These are phyloP conservation scores for Rugonectria rugulosa DNA, from an alignment of 2,329 filamentous ascomycete genomes.

Conservation along the genomic window DNA sequence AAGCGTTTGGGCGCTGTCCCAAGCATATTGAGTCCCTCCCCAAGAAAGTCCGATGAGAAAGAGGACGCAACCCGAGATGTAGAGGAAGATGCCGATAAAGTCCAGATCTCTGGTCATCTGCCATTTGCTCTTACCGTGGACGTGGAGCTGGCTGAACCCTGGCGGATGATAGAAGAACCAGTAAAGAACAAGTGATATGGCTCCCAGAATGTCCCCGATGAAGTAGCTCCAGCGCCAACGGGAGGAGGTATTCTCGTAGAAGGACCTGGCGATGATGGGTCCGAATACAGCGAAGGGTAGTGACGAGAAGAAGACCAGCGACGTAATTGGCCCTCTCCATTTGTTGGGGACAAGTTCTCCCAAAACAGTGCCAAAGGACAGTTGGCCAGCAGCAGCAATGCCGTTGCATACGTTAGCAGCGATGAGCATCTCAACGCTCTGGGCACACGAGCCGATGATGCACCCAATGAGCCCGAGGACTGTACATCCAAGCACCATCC, in stretches of 20 bases:
- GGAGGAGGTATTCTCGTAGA: slow-evolving; percentile 50
- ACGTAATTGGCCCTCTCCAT: slow-evolving; percentile 46
- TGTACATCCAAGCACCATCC: slow-evolving; percentile 45
- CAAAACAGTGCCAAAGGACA: slow-evolving; percentile 50
- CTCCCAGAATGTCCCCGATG: slow-evolving; percentile 53
- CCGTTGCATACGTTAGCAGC: slow-evolving; percentile 48
- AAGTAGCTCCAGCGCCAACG: slow-evolving; percentile 60
- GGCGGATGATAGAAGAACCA: slow-evolving; percentile 57
- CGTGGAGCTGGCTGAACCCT: slow-evolving; percentile 52
- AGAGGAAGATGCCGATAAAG: slow-evolving; percentile 52
- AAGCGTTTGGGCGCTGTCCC: slow-evolving; percentile 48
- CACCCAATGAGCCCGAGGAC: slow-evolving; percentile 45
- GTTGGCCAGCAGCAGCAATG: slow-evolving; percentile 48
- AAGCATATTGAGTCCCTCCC: slow-evolving; percentile 51
- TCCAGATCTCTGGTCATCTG: slow-evolving; percentile 54
- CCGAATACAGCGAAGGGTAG: slow-evolving; percentile 54
- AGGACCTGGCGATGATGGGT: slow-evolving; percentile 53
- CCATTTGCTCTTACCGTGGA: slow-evolving; percentile 44
- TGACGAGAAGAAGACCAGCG: slow-evolving; percentile 48
- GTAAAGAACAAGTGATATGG: slow-evolving; percentile 49
- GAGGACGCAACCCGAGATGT: slow-evolving; percentile 49
- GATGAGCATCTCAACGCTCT: slow-evolving; percentile 47
- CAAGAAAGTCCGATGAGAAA: slow-evolving; percentile 53
- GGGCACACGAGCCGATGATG: slow-evolving; percentile 47
- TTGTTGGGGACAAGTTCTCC: slow-evolving; percentile 54